Percentiles rank a stretch among this genome's conserved stretches.
These are phyloP conservation scores for Metschnikowia chrysomelidarum DNA, from an alignment of 805 yeast genomes.

Conservation along the genomic window DNA sequence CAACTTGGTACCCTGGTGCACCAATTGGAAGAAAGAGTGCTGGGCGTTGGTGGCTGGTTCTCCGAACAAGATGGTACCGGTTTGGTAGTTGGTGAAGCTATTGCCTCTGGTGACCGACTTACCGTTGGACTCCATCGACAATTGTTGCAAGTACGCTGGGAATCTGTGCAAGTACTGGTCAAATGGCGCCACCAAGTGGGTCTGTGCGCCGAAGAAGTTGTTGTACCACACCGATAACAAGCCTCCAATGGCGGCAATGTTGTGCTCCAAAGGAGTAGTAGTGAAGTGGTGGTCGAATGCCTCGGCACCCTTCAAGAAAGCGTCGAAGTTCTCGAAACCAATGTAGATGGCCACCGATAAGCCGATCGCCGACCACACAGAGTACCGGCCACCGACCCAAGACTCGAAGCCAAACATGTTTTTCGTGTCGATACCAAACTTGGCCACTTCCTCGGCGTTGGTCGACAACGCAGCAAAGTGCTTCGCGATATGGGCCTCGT, in stretches of 20 bases:
- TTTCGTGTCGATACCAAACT: slow-evolving; percentile 95
- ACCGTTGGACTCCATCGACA: slow-evolving; percentile 99
- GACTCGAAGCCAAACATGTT: slow-evolving; percentile 98
- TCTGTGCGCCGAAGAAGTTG: slow-evolving; percentile 97
- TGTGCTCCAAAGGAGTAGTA: slow-evolving; percentile 79
- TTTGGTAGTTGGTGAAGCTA: slow-evolving; percentile 87
- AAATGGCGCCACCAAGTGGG: slow-evolving; percentile 97
- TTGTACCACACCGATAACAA: slow-evolving; percentile 96
- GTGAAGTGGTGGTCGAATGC: slow-evolving; percentile 91
- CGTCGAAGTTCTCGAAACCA: slow-evolving; percentile 92
- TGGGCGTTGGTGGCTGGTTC: slow-evolving; percentile 99
- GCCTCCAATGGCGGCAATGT: slow-evolving; percentile 94
- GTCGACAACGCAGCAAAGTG: slow-evolving; percentile 97
- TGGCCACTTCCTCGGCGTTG: slow-evolving; percentile 84
- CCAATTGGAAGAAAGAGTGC: slow-evolving; percentile 99
- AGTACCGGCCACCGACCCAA: slow-evolving; percentile 99
- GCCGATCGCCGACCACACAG: slow-evolving; percentile 99
- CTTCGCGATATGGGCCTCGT: slow-evolving; percentile 77
- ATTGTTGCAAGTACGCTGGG: slow-evolving; percentile 99
- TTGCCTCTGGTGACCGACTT: slow-evolving; percentile 94
- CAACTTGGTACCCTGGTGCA: slow-evolving; percentile 97
- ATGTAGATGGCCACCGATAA: slow-evolving; percentile 91
- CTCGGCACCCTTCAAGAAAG: slow-evolving; percentile 95
- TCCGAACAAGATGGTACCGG: slow-evolving; percentile 94
- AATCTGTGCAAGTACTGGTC: slow-evolving; percentile 98